phyloP scores from a whole-genome alignment of 169 alveolate species.

The Plasmodium gaboni region DNA sequence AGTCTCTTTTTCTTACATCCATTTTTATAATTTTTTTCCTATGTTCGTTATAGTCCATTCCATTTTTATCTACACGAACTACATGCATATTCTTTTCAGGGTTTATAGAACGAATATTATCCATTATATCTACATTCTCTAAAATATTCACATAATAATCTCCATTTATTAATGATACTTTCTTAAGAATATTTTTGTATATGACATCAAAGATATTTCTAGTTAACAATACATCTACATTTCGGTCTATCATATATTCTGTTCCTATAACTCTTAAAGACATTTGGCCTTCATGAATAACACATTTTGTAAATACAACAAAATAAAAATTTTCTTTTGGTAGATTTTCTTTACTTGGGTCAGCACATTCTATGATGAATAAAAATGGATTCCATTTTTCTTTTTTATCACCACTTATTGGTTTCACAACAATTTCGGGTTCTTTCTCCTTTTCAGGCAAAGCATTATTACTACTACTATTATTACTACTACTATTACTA shows the following conservation, averaged over 20 bases:
- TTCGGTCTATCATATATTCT: constrained; percentile 11
- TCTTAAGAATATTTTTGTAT: constrained; percentile 14
- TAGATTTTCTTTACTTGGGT: no score
- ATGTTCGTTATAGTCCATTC: no score
- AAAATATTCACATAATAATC: constrained; percentile 6
- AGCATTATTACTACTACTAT: background rate
- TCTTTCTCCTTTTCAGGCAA: background rate
- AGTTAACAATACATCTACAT: constrained; percentile 7
- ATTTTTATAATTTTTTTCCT: no score
- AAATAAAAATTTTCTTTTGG: constrained; percentile 5
- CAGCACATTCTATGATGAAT: no score
- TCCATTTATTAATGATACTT: constrained; percentile 9
- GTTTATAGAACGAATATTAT: no score
- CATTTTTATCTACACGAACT: no score
- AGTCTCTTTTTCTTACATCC: no score
- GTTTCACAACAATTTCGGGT: no score
- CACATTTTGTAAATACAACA: constrained; percentile 11
- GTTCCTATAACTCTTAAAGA: constrained; percentile 1
- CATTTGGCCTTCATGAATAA: constrained; percentile 9
- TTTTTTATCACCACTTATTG: no score
- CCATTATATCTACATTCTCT: background rate
- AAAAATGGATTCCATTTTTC: no score
- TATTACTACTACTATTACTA: background rate
- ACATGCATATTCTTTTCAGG: no score
- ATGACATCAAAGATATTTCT: constrained; percentile 6